Conservation (phyloP, 1,139 yeast species). For the Debaryomyces fabryi region DNA sequence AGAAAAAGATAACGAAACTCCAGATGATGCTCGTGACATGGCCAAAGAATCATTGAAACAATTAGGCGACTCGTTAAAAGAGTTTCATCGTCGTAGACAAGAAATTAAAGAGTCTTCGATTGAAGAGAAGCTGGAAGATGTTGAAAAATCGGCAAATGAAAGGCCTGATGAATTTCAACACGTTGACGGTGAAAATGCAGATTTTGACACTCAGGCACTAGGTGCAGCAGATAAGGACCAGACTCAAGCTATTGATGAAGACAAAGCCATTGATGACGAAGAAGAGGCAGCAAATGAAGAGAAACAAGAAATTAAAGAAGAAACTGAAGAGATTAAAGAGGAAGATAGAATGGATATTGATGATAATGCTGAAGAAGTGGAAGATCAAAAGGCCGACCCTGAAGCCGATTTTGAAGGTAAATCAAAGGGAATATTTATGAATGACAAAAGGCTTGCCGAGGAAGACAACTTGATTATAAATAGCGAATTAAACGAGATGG, state of each 20-base stretch:
- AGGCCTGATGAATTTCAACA: slow-evolving; percentile 92
- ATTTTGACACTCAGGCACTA: slow-evolving; percentile 82
- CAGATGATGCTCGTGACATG: slow-evolving; percentile 67
- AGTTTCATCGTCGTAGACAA: slow-evolving; percentile 87
- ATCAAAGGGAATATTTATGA: slow-evolving; percentile 55
- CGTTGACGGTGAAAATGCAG: slow-evolving; percentile 78
- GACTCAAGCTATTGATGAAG: slow-evolving; percentile 75
- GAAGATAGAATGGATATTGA: slow-evolving; percentile 13
- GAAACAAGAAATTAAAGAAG: slow-evolving; percentile 25
- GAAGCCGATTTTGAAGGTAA: slow-evolving; percentile 56
- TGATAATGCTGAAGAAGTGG: slow-evolving; percentile 23
- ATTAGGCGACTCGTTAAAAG: slow-evolving; percentile 87
- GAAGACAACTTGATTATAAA: slow-evolving; percentile 29
- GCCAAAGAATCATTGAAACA: slow-evolving; percentile 85
- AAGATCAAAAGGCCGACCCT: slow-evolving; percentile 27
- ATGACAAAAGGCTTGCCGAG: slow-evolving; percentile 42
- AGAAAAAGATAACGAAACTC: slow-evolving; percentile 30
- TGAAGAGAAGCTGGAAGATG: slow-evolving; percentile 47
- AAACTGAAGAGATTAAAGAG: slow-evolving; percentile 11
- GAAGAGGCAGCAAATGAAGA: slow-evolving; percentile 23
- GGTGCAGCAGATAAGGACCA: slow-evolving; percentile 89
- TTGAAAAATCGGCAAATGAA: slow-evolving; percentile 56
- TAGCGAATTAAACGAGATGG: slow-evolving; percentile 29
- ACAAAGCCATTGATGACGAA: slow-evolving; percentile 83
- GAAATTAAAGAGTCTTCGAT: slow-evolving; percentile 72